Evolutionary conservation across 1,284 basidiomycete species (phyloP).

Genomic region (Cryptococcus hybrid): DNA sequence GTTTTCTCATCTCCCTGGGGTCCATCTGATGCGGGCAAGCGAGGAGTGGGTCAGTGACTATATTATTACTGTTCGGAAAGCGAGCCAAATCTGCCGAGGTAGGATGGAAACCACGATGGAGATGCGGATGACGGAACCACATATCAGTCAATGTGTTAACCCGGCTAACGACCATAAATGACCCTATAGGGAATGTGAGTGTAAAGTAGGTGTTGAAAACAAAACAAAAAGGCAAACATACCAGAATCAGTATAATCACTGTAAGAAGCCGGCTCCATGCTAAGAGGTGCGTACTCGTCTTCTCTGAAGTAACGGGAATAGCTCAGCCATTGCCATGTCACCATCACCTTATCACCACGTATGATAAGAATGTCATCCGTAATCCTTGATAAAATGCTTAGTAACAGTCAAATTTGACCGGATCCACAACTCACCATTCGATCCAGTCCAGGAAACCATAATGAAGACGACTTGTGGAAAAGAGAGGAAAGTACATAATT

Average conservation of each 20-base stretch:
- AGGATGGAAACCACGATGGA: constrained; percentile 19
- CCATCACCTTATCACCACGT: constrained; percentile 7
- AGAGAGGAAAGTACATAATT: constrained; percentile 25
- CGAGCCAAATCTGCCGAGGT: constrained; percentile 1
- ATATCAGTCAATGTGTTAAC: background rate
- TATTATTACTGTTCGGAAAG: background rate
- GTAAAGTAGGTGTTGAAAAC: background rate
- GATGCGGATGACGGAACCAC: constrained; percentile 12
- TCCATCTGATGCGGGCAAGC: constrained; percentile 3
- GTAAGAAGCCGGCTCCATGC: constrained; percentile 4
- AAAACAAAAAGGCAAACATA: constrained; percentile 8
- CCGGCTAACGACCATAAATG: constrained; percentile 12
- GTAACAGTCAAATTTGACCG: background rate
- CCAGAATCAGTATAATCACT: constrained; percentile 22
- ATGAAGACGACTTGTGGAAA: constrained; percentile 25
- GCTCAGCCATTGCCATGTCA: constrained; percentile 28
- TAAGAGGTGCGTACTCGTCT: background rate
- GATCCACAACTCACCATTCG: constrained; percentile 21
- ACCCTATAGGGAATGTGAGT: constrained; percentile 9
- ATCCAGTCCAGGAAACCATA: constrained; percentile 19
- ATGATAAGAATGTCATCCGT: constrained; percentile 20
- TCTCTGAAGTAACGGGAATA: constrained; percentile 20
- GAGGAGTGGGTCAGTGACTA: constrained; percentile 16
- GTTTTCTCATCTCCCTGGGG: background rate
- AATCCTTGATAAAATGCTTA: constrained; percentile 13